phyloP scores from a whole-genome alignment of 345 rosid genomes.

The Hypericum androsaemum region DNA sequence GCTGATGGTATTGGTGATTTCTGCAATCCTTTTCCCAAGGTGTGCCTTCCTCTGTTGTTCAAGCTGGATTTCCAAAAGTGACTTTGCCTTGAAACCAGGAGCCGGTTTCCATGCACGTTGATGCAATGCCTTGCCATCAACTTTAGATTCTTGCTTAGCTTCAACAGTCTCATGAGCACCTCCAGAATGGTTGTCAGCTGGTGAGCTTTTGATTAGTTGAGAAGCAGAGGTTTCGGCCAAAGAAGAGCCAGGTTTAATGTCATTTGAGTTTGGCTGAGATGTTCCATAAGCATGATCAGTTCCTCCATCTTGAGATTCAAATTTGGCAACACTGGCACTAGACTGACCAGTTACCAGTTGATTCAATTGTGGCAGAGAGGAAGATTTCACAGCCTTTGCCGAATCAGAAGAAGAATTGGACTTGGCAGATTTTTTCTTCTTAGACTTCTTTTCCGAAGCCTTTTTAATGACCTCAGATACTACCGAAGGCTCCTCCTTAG shows the following conservation, averaged over 20 bases:
- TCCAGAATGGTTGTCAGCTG: slow-evolving; percentile 19
- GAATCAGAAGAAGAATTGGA: slow-evolving; percentile 39
- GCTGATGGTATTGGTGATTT: slow-evolving; percentile 29
- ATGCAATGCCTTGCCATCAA: slow-evolving; percentile 20
- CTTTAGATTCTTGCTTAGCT: slow-evolving; percentile 28
- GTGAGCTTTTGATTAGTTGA: slow-evolving; percentile 21
- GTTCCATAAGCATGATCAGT: slow-evolving; percentile 16
- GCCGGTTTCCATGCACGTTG: slow-evolving; percentile 95
- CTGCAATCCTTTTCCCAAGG: slow-evolving; percentile 45
- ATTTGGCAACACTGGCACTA: slow-evolving; percentile 23
- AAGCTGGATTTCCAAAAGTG: slow-evolving; percentile 90
- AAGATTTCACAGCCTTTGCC: slow-evolving; percentile 38
- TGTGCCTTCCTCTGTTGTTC: slow-evolving; percentile 75
- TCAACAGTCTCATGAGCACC: slow-evolving; percentile 27
- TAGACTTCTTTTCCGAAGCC: slow-evolving; percentile 71
- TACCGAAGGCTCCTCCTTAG: slow-evolving; percentile 21
- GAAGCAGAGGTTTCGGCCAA: slow-evolving; percentile 25
- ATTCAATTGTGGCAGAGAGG: slow-evolving; percentile 32
- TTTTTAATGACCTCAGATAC: slow-evolving; percentile 37
- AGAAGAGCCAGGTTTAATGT: slow-evolving; percentile 21
- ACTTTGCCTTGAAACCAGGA: slow-evolving; percentile 88
- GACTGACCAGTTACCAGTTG: slow-evolving; percentile 33
- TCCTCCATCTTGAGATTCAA: slow-evolving; percentile 13
- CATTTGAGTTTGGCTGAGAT: slow-evolving; percentile 20
- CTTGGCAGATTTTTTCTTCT: slow-evolving; percentile 66